Conservation (phyloP, 1,284 basidiomycete genomes). For the Malassezia arunalokei region DNA sequence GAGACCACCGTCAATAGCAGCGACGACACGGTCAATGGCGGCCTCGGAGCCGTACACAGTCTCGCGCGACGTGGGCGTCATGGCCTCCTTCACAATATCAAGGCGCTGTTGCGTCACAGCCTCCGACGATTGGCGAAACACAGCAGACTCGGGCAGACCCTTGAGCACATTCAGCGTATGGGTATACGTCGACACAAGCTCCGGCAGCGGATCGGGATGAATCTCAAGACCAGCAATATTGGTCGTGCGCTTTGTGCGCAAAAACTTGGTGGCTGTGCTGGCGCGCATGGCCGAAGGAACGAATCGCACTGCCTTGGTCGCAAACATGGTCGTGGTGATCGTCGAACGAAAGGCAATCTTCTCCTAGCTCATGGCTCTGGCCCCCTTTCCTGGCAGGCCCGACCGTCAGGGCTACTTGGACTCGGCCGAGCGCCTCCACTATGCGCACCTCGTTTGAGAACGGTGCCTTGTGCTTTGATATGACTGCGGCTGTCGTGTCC, state of each 20-base stretch:
- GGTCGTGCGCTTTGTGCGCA: constrained; percentile 51
- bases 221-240: constrained; percentile 57
- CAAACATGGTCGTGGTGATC: constrained; percentile 6
- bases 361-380: too few relatives aligned
- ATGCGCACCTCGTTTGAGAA: too few relatives aligned
- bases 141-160: constrained; percentile 62
- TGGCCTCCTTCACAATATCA: constrained; percentile 52
- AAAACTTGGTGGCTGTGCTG: constrained; percentile 1
- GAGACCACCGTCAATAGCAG: constrained; percentile 41
- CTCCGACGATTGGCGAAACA: constrained; percentile 82
- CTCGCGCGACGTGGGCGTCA: constrained; percentile 47
- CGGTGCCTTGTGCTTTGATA: too few relatives aligned
- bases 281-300: constrained; percentile 7
- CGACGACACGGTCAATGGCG: constrained; percentile 58
- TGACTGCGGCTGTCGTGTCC: neutral
- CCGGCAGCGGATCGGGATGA: constrained; percentile 67
- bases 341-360: too few relatives aligned
- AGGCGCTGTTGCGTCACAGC: constrained; percentile 74
- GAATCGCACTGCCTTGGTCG: constrained; percentile 12
- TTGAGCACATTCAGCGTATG: constrained; percentile 62
- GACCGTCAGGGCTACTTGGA: too few relatives aligned
- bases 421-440: too few relatives aligned
- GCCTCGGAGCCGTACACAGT: constrained; percentile 47
- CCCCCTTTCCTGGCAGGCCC: too few relatives aligned
- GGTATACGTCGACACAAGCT: constrained; percentile 63